phyloP scores from a whole-genome alignment of 208 protist genomes.

The Endotrypanum monterogeii region DNA sequence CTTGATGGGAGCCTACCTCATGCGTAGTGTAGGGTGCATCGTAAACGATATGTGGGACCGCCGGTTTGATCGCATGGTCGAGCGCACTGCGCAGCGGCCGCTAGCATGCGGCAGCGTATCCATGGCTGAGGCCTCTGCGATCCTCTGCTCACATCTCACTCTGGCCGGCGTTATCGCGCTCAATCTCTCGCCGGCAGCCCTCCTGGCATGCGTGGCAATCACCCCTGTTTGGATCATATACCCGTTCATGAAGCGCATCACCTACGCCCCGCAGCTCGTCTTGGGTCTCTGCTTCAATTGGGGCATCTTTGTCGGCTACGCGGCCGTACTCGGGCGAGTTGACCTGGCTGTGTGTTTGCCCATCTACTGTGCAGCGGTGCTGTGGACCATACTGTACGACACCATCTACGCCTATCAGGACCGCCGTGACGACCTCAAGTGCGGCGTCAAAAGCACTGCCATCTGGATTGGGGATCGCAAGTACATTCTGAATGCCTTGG shows the following conservation, averaged over 20 bases:
- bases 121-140: constrained; percentile 51
- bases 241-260: constrained; percentile 87
- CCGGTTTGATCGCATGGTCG: constrained; percentile 72
- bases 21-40: constrained; percentile 83
- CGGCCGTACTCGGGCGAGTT: constrained; percentile 74
- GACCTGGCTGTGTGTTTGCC: constrained; percentile 74
- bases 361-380: constrained; percentile 66
- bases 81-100: constrained; percentile 67
- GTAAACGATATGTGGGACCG: constrained; percentile 89
- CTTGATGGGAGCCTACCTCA: constrained; percentile 68
- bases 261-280: constrained; percentile 78
- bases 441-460: constrained; percentile 82
- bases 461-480: constrained; percentile 85
- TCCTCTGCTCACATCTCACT: constrained; percentile 49
- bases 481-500: constrained; percentile 68
- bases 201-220: constrained; percentile 55
- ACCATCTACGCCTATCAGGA: constrained; percentile 90
- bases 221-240: constrained; percentile 72
- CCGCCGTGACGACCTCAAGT: constrained; percentile 71
- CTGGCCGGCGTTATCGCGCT: constrained; percentile 58
- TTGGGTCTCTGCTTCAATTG: constrained; percentile 81
- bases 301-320: constrained; percentile 90
- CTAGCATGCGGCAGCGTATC: constrained; percentile 58
- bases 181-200: constrained; percentile 70
- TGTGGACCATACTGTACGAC: constrained; percentile 85